Evolutionary conservation across 257 asterid species (phyloP), one percentile per base, ranked within the genome.

Genomic region (Solanum pinnatisectum): DNA sequence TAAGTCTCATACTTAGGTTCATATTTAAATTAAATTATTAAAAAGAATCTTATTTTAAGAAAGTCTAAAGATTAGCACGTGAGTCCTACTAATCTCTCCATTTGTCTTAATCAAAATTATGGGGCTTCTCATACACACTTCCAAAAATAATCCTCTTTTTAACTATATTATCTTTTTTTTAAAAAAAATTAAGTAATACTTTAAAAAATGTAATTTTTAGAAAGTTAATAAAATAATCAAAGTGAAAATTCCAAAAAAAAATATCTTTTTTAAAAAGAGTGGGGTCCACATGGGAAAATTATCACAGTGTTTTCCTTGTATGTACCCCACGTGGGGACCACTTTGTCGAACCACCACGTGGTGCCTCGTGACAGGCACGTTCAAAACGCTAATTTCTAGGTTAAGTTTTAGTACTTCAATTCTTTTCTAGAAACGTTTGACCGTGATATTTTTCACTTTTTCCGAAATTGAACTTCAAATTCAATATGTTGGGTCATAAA

Each of bases 321-420:
- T 79, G 87, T 84, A 42, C 70, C 87, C 73, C 71, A 37, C 52
- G 14, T 44, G 39, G 87, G 87, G 52, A 13, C 83, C 63, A 79
- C 74, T 10, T 63, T 22, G 86, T 39, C 78, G 52, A 84, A 76
- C 37, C 14, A 32, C 39, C 87, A 86, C 87, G 89, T 81, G 88
- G 56, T 86, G 20, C 87, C 78, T 78, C 87, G 90, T 86, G 87
- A 86, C 85, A 30, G 9, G 85, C 91, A 89, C 89, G 89, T 72
- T 87, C 89, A 83, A 36, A 59, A 81, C 87, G 87, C 89, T 72
- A 27, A 83, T 87, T 27, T 36, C 71, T 76, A 70, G 84, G 78
- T 33, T 63, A 59, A 36, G 49, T 60, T 60, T 63, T 40, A 52
- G 44, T 56, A n/a, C 32, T 83, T 30, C 10, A 52, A 52, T 71